phyloP scores from a whole-genome alignment of 164 flowering plant genomes.

The Tinospora cordifolia region DNA sequence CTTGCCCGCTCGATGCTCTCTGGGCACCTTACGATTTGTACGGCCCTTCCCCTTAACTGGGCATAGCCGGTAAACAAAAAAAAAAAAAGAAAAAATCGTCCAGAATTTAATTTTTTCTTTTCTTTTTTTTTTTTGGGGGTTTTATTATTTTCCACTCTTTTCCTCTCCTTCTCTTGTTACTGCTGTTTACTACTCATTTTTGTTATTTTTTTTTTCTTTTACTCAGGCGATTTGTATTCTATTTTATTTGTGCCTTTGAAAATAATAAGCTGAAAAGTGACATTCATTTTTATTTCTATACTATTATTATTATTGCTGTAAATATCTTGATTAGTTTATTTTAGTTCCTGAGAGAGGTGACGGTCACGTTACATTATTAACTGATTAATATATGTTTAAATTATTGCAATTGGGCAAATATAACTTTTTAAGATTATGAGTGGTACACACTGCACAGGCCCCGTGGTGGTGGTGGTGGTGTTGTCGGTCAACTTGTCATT shows the following conservation, averaged over 20 bases:
- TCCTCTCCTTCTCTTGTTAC: slow-evolving; percentile 1
- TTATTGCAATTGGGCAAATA: background rate
- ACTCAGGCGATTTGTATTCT: slow-evolving; percentile 32
- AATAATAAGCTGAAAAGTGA: slow-evolving; percentile 22
- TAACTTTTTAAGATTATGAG: background rate
- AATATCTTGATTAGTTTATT: background rate
- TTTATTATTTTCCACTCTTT: background rate
- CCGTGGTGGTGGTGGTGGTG: too few species aligned
- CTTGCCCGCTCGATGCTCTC: slow-evolving; percentile 77
- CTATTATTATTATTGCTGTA: background rate
- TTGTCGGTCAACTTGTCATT: background rate
- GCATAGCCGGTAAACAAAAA: slow-evolving; percentile 31
- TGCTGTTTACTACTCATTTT: slow-evolving; percentile 5
- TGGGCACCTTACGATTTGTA: slow-evolving; percentile 91
- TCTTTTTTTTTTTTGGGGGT: background rate
- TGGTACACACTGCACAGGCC: background rate
- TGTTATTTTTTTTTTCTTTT: background rate
- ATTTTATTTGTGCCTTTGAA: slow-evolving; percentile 31
- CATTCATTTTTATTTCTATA: slow-evolving; percentile 18
- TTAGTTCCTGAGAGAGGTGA: background rate
- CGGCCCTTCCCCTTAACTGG: slow-evolving; percentile 29
- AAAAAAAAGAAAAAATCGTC: background rate
- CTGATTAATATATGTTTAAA: background rate
- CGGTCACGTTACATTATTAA: background rate
- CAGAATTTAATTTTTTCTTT: too few species aligned